Base-by-base conservation (phyloP, 768 basidiomycete genomes). In the Tephrocybe sp. region DNA sequence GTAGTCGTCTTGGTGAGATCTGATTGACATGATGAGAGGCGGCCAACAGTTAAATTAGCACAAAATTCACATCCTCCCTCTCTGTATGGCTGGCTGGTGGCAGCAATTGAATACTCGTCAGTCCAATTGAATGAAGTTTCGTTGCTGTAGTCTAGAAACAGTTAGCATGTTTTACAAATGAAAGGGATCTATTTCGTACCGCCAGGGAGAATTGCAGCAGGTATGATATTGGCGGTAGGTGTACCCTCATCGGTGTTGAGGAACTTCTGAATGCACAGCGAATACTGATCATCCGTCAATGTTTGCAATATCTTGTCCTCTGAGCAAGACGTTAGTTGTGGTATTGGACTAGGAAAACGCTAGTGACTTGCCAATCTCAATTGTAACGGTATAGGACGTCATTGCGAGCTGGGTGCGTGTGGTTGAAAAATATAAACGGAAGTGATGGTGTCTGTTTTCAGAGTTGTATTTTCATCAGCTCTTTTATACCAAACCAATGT, bases 71-170 rank as follows among this genome's bases (percentile, higher is more conserved):
- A 64, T 62, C 71, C 46, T 65, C 64, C 45, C 77, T 82, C 51
- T 64, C 10, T 13, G 11, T 14, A 36, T 36, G 4, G 35, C 35
- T 36, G 35, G 11, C 10, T 5, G 35, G 71, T 57, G 68, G 74
- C 60, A 70, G 68, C 22, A 78, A 75, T 62, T 80, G 77, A 49
- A 64, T 82, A 53, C 72, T 82, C 46, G 67, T 82, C 50, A 71
- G 77, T 41, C 41, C 41, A 42, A 3, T 7, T 3, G 12, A 42
- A 42, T n/a, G 41, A 23, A 42, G 20, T 42, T 2, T 11, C 5
- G 22, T 10, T 14, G 26, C 20, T 42, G 26, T 42, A 42, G 4
- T 23, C 41, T 42, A n/a, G 13, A 13, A 42, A 2, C 2, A 12
- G 22, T 42, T 12, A 42, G 19, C 16, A 26, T 26, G 23, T 20